Percentiles rank a stretch among this genome's conserved stretches.
These are phyloP conservation scores for Avena sativa DNA, from an alignment of 176 grass and related monocot species.

Conservation along the genomic window DNA sequence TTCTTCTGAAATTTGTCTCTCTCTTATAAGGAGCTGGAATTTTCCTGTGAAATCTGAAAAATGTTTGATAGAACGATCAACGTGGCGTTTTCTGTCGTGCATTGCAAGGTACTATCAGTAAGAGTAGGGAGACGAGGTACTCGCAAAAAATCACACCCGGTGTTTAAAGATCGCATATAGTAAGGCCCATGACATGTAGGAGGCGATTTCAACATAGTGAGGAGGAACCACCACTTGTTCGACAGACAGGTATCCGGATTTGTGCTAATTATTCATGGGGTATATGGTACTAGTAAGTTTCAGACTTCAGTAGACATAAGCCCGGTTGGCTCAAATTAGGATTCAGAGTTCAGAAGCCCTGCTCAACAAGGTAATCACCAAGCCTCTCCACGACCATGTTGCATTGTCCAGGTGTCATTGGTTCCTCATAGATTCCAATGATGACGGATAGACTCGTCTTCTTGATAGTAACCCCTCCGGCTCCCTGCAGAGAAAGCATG, in stretches of 20 bases:
- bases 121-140: neutral
- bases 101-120: neutral
- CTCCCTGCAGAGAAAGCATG: conserved; percentile 37
- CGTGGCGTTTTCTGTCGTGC: neutral
- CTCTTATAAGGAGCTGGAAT: neutral
- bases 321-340: neutral
- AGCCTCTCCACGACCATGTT: conserved; percentile 61
- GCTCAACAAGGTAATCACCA: conserved; percentile 56
- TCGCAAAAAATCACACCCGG: conserved; percentile 18
- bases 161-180: conserved; percentile 27
- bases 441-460: conserved; percentile 47
- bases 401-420: conserved; percentile 57
- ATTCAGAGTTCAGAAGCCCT: conserved; percentile 47
- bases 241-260: neutral
- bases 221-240: neutral
- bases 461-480: conserved; percentile 53
- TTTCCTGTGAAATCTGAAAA: neutral
- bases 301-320: conserved; percentile 10
- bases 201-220: neutral
- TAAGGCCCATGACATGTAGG: neutral
- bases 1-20: neutral
- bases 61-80: neutral
- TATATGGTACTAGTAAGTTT: neutral
- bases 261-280: conserved; percentile 42
- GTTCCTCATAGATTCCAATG: conserved; percentile 49